Evolutionary conservation across 1,284 basidiomycete genomes (phyloP), one percentile per base, ranked within the genome.

Genomic region (Puccinia novopanici): DNA sequence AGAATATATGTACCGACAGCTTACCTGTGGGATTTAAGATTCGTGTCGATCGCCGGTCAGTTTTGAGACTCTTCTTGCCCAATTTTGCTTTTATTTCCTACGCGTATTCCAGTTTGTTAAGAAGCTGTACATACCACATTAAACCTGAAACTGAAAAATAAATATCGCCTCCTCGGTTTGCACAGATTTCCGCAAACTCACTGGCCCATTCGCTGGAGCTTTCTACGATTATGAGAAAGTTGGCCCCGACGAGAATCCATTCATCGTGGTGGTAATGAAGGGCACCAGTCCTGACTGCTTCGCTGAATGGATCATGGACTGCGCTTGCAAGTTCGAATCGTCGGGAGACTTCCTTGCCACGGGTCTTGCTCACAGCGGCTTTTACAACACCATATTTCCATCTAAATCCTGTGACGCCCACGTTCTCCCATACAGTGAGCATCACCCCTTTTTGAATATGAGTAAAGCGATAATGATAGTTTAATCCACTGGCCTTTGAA

Each of bases 341-440:
- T 24, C 76, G 30, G 55, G 57, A 50, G 76, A 71, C 54, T 71
- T 70, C 42, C 55, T 70, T 34, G 67, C 34, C n/a, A 70, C 52
- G 22, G 67, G 76, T 27, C 48, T 54, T n/a, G 67, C 76, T 24
- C 76, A 78, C 65, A 45, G n/a, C 27, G 67, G 67, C 63, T 78
- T 78, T 30, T 78, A 78, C n/a, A 59, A 68, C 40, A 71, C 50
- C 65, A 40, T 78, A 34, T 78, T 78, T 37, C 76, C 76, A 19
- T 68, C 65, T 22, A 78, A 70, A n/a, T 40, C 27, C 15, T 70
- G 48, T 27, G 65, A 30, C 13, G 52, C 50, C 27, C 50, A 54
- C 17, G 61, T 70, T 12, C 52, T 71, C 27, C 76, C 76, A 10
- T 78, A 78, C 37, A 55, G 76, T 78, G 30, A 71, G 76, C 24